Evolutionary conservation across 2,329 filamentous ascomycete species (phyloP).

Genomic region (Drechslerella stenobrocha): DNA sequence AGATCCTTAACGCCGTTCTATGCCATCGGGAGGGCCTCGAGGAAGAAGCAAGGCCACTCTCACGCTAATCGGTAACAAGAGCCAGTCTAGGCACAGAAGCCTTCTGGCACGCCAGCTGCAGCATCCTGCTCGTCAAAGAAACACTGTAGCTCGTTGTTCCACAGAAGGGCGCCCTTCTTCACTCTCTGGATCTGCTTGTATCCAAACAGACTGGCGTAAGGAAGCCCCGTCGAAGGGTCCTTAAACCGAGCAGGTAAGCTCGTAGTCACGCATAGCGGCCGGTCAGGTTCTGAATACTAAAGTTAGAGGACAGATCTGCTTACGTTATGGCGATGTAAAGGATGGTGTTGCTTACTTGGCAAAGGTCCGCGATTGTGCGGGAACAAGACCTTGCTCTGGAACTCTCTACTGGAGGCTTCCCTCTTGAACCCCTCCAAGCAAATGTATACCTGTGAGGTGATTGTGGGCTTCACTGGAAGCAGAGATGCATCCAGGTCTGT

Average conservation of each 20-base stretch:
- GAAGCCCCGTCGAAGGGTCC: conserved; percentile 80
- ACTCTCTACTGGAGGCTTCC: conserved; percentile 60
- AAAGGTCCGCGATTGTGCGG: conserved; percentile 60
- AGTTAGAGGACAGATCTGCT: conserved; percentile 31
- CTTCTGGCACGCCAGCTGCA: conserved; percentile 75
- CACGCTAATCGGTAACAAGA: conserved; percentile 5
- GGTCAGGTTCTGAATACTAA: conserved; percentile 51
- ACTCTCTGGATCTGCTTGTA: conserved; percentile 81
- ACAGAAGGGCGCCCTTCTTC: conserved; percentile 72
- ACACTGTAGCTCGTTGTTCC: conserved; percentile 77
- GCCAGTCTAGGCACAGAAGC: conserved; percentile 61
- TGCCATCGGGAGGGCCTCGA: conserved; percentile 9
- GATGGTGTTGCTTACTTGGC: conserved; percentile 57
- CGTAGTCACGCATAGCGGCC: conserved; percentile 74
- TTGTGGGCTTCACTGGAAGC: conserved; percentile 13
- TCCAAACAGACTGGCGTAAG: conserved; percentile 76
- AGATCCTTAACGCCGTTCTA: conserved; percentile 19
- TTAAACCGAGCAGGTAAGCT: conserved; percentile 77
- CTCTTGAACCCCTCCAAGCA: conserved; percentile 65
- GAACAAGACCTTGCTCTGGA: conserved; percentile 64
- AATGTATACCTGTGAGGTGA: conserved; percentile 53
- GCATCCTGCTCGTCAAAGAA: conserved; percentile 75
- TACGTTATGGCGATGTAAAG: background rate
- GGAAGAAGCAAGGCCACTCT: conserved; percentile 9
- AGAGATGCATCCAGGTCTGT: conserved; percentile 39